A percentile compares a stretch with the other conserved stretches of the same genome.
Conservation (phyloP, 768 basidiomycete species). For the Lentinula boryana region DNA sequence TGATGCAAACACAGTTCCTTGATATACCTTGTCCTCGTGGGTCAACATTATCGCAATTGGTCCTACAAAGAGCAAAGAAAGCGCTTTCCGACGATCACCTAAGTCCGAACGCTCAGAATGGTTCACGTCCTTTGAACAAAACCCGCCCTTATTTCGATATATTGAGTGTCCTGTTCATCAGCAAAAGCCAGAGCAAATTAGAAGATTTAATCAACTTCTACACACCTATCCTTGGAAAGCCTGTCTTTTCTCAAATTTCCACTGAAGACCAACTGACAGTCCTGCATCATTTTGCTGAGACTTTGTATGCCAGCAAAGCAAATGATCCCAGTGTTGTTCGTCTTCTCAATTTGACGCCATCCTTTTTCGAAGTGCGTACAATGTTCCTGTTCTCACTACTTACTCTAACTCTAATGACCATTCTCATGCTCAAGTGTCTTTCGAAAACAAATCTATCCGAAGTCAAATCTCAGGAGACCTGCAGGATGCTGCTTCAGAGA, state of each 20-base stretch:
- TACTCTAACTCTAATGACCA: neutral
- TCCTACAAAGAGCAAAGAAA: constrained; percentile 30
- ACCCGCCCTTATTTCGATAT: constrained; percentile 42
- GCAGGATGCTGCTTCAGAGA: constrained; percentile 35
- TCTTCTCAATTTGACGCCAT: constrained; percentile 44
- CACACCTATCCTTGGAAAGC: constrained; percentile 34
- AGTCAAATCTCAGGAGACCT: constrained; percentile 20
- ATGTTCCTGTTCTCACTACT: neutral
- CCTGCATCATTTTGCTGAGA: constrained; percentile 39
- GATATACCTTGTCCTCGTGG: constrained; percentile 19
- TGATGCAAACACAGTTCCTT: constrained; percentile 45
- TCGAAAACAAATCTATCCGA: neutral
- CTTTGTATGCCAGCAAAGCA: constrained; percentile 32
- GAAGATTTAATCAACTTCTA: constrained; percentile 47
- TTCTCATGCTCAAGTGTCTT: neutral
- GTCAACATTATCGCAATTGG: constrained; percentile 15
- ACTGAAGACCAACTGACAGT: constrained; percentile 38
- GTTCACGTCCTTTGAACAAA: constrained; percentile 26
- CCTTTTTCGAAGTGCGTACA: constrained; percentile 39
- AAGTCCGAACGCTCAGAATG: constrained; percentile 15
- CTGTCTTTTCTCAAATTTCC: constrained; percentile 38
- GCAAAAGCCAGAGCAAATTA: constrained; percentile 35
- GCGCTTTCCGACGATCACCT: constrained; percentile 23
- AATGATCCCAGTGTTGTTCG: constrained; percentile 20
- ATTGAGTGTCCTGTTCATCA: constrained; percentile 27